Evolutionary conservation across 352 stramenopile species (phyloP).

Genomic region (Thraustochytrium sp.): DNA sequence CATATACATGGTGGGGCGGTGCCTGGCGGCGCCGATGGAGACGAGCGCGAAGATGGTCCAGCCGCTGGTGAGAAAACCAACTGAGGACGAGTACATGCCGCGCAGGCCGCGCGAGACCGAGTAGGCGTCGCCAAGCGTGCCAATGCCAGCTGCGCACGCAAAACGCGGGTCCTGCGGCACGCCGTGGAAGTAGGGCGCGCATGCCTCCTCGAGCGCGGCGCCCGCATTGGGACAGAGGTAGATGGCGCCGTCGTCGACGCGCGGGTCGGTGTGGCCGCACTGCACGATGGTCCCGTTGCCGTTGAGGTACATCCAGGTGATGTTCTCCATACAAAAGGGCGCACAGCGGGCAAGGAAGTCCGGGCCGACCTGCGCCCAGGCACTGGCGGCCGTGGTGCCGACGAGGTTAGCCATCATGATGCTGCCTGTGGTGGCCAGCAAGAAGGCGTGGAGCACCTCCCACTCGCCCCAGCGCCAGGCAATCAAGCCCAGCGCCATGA

Average conservation of each 20-base stretch:
- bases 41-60: neutral
- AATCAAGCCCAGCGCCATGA: neutral
- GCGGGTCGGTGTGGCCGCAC: neutral
- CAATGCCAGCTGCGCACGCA: neutral
- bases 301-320: neutral
- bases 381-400: neutral
- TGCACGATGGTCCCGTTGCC: neutral
- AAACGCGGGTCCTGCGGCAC: neutral
- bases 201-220: neutral
- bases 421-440: neutral
- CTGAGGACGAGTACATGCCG: neutral
- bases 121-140: neutral
- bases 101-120: neutral
- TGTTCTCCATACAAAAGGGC: conserved; percentile 15
- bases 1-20: neutral
- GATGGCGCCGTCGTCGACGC: neutral
- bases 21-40: neutral
- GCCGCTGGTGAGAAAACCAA: neutral
- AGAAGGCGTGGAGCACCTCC: neutral
- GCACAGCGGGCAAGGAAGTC: neutral
- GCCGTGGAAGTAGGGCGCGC: neutral
- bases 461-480: neutral
- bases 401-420: neutral
- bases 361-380: neutral
- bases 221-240: neutral